These are phyloP conservation scores for Withania somnifera DNA, from an alignment of 305 asterid genomes.

Conservation along the genomic window DNA sequence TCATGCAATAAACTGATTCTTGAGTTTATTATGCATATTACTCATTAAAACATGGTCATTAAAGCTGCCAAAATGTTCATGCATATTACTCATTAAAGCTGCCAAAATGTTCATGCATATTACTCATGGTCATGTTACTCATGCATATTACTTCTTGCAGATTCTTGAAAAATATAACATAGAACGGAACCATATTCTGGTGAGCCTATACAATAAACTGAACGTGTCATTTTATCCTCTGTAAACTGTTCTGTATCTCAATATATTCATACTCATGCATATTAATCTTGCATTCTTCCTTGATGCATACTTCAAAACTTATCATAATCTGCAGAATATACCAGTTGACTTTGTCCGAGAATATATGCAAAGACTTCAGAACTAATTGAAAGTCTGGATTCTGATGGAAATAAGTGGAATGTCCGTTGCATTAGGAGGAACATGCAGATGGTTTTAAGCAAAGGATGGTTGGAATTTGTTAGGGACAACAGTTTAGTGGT, in stretches of 20 bases:
- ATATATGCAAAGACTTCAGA: not conserved
- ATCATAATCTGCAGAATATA: not conserved
- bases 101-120: too few species aligned
- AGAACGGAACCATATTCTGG: not conserved
- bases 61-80: not conserved
- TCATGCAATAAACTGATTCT: too few species aligned
- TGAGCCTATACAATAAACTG: not conserved
- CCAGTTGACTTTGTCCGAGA: not conserved
- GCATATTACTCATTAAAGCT: too few species aligned
- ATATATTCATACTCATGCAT: not conserved
- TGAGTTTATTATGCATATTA: too few species aligned
- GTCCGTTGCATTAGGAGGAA: not conserved
- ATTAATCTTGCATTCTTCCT: not conserved
- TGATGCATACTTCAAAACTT: not conserved
- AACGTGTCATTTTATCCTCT: not conserved
- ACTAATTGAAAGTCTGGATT: not conserved
- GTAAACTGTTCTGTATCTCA: not conserved
- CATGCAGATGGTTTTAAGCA: not conserved
- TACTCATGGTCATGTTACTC: too few species aligned
- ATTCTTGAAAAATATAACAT: not conserved
- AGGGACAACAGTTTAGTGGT: not conserved
- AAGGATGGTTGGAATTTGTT: constrained; percentile 4
- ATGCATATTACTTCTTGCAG: not conserved
- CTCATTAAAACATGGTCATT: too few species aligned
- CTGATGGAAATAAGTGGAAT: not conserved